Conservation (phyloP, 257 asterid species). For the Primulina eburnea region DNA sequence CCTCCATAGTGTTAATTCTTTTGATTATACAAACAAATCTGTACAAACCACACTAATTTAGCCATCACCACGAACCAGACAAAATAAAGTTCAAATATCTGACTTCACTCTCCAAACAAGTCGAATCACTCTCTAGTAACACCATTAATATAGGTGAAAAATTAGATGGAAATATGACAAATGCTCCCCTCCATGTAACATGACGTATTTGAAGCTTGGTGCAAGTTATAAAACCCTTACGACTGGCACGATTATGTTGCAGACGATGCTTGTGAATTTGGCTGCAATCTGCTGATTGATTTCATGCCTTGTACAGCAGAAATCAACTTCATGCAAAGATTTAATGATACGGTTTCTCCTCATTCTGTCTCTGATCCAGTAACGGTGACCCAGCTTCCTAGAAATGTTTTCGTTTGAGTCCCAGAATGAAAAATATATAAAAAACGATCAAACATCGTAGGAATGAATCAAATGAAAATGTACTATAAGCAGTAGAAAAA, state of each 20-base stretch:
- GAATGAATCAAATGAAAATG: not conserved
- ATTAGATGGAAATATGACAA: not conserved
- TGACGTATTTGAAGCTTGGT: slow-evolving; percentile 2
- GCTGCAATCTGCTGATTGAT: not conserved
- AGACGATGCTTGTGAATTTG: not conserved
- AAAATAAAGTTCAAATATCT: not conserved
- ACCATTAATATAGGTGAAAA: not conserved
- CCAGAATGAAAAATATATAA: not conserved
- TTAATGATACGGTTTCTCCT: not conserved
- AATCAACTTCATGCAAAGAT: slow-evolving; percentile 6
- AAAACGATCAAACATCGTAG: not conserved
- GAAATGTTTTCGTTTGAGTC: not conserved
- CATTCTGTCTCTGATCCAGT: not conserved
- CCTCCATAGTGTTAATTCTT: no score
- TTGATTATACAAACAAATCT: not conserved
- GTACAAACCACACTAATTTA: not conserved
- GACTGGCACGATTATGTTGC: slow-evolving; percentile 4
- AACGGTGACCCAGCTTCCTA: slow-evolving; percentile 3
- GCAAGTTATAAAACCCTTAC: not conserved
- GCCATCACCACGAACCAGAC: not conserved
- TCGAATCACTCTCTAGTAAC: slow-evolving; percentile 3
- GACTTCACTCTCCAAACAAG: not conserved
- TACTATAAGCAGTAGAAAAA: not conserved
- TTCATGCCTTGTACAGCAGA: not conserved
- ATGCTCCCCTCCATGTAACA: slow-evolving; percentile 3